Percentiles rank a stretch among this genome's conserved stretches.
Conservation (phyloP, 169 alveolate genomes). For the Eimeria necatrix region DNA sequence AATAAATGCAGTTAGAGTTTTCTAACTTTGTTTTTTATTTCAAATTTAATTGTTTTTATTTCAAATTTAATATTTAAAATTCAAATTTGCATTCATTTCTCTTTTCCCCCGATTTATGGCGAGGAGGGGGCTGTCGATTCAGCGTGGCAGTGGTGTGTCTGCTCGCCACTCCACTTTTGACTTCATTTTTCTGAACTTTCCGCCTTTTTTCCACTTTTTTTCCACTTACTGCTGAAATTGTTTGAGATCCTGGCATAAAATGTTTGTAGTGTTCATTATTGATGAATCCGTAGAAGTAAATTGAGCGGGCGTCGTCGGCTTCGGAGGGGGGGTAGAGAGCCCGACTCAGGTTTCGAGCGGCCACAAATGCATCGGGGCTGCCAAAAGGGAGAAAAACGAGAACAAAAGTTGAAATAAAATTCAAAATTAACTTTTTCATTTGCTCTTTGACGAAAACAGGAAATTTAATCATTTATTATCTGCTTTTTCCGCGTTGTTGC, state of each 20-base stretch:
- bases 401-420: no score
- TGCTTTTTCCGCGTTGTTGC: no score
- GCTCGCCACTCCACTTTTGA: no score
- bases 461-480: no score
- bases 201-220: background rate
- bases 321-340: background rate
- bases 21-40: background rate
- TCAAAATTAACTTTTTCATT: no score
- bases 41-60: background rate
- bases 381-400: no score
- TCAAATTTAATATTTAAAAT: background rate
- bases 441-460: no score
- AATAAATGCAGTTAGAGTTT: background rate
- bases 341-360: background rate
- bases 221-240: background rate
- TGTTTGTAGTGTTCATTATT: constrained; percentile 75
- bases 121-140: no score
- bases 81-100: background rate
- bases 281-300: constrained; percentile 40
- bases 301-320: constrained; percentile 5
- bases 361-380: no score
- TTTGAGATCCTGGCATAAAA: constrained; percentile 15
- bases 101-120: no score
- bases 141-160: no score
- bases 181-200: no score